Base-by-base conservation (phyloP, 202 grass and related monocot species). In the Schoenoplectus triqueter region DNA sequence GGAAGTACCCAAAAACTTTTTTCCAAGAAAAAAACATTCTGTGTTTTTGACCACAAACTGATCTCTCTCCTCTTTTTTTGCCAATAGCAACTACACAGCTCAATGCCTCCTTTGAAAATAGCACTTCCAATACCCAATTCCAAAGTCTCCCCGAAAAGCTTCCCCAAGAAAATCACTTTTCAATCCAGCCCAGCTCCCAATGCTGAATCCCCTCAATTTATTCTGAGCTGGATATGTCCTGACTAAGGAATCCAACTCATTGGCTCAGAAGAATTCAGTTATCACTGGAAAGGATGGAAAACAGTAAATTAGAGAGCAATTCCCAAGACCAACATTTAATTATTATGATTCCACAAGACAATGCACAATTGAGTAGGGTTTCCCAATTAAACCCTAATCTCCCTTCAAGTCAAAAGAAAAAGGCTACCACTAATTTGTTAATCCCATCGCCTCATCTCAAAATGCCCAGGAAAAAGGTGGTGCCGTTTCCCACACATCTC, bases 371-470 rank as follows among this genome's bases (percentile, higher is more conserved):
- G 31, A 31, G 31, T 6, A 55, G 20, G 72, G 72, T 65, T 71
- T 73, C 31, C 83, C 56, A 77, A 85, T 65, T 86, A 86, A 79
- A 86, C 71, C 84, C 84, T 85, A 85, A 86, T 78, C 72, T 66
- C 18, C 18, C 22, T 65, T 67, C 3, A 86, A 66, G 84, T 86
- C 84, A 86, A 86, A 86, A 65, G 84, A 67, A 86, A 85, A 86
- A 86, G 84, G 66, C 84, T 86, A 80, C 84, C 60, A 79, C 48
- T 68, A 76, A 66, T 78, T 86, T 79, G 71, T 85, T 85, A 72
- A 62, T 64, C 66, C 67, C 49, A 73, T 20, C 8, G 10, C 64
- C 31, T 84, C 17, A 45, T 74, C 72, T 85, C 2, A 77, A 67
- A 77, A 78, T 59, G 49, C 73, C 73, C 50, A 75, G 54, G n/a